phyloP scores from a whole-genome alignment of 306 rosid genomes.

The Geum urbanum region DNA sequence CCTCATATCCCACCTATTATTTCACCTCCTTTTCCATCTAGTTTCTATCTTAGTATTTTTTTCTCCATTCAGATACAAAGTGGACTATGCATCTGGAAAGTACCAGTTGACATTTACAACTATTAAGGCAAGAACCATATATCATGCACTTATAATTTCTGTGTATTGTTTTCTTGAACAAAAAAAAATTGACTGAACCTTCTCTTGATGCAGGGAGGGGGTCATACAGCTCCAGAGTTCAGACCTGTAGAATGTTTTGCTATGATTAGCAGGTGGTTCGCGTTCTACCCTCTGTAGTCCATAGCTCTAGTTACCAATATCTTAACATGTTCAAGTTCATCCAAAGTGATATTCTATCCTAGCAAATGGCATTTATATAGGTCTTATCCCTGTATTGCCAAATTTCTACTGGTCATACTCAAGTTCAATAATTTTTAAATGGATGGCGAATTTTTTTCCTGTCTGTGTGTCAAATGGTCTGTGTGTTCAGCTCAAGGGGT shows the following conservation, averaged over 20 bases:
- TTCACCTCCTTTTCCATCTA: neutral
- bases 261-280: slow-evolving; percentile 11
- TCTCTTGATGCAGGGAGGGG: slow-evolving; percentile 19
- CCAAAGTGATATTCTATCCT: no score
- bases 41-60: neutral
- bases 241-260: slow-evolving; percentile 25
- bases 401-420: no score
- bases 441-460: no score
- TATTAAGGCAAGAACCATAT: slow-evolving; percentile 21
- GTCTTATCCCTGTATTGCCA: no score
- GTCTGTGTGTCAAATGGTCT: no score
- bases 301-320: no score
- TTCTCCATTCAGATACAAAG: slow-evolving; percentile 25
- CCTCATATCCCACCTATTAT: neutral
- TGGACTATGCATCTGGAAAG: slow-evolving; percentile 16
- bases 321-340: no score
- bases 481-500: no score
- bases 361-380: no score
- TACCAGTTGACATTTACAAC: slow-evolving; percentile 25
- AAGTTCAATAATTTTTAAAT: no score
- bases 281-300: neutral
- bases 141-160: neutral
- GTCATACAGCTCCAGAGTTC: slow-evolving; percentile 33
- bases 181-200: neutral
- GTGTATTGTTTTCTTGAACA: neutral